Percentiles rank a stretch among this genome's conserved stretches.
phyloP scores from a whole-genome alignment of 352 stramenopile genomes.

The Globisporangium spiculum region DNA sequence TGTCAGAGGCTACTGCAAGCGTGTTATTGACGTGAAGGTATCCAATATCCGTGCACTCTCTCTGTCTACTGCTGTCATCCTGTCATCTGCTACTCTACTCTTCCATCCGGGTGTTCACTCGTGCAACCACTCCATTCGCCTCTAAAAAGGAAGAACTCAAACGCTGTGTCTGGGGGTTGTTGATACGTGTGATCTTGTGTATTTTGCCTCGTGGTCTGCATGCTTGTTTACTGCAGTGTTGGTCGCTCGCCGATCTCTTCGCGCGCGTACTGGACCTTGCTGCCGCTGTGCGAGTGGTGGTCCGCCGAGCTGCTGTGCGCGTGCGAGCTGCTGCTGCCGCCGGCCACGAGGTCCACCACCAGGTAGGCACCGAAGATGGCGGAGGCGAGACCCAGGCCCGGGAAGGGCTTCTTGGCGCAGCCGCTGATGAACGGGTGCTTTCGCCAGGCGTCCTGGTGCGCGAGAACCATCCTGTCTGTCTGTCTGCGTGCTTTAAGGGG shows the following conservation, averaged over 20 bases:
- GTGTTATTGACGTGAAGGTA: not conserved
- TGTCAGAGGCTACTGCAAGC: not conserved
- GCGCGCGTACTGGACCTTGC: slow-evolving; percentile 59
- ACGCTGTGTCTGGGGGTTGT: not conserved
- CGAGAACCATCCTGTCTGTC: slow-evolving; percentile 65
- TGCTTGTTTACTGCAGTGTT: slow-evolving; percentile 33
- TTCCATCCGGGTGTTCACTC: not conserved
- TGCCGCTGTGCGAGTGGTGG: slow-evolving; percentile 33
- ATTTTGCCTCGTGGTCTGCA: not conserved
- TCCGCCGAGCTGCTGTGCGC: slow-evolving; percentile 19
- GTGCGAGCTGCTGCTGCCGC: slow-evolving; percentile 35
- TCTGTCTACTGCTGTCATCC: not conserved
- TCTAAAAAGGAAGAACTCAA: not conserved
- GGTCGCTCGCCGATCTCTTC: slow-evolving; percentile 60
- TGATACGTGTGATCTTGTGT: not conserved
- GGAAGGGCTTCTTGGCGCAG: slow-evolving; percentile 86
- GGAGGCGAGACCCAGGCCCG: slow-evolving; percentile 67
- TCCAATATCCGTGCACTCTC: not conserved
- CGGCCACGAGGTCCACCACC: slow-evolving; percentile 57
- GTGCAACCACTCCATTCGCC: not conserved
- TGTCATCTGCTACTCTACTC: too few relatives aligned
- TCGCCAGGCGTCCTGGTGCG: slow-evolving; percentile 84
- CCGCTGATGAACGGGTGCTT: slow-evolving; percentile 85
- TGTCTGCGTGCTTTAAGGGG: not conserved
- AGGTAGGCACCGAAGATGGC: slow-evolving; percentile 82